A percentile compares a stretch with the other conserved stretches of the same genome.
phyloP scores from a whole-genome alignment of 805 yeast species.

The Myxozyma neglecta region DNA sequence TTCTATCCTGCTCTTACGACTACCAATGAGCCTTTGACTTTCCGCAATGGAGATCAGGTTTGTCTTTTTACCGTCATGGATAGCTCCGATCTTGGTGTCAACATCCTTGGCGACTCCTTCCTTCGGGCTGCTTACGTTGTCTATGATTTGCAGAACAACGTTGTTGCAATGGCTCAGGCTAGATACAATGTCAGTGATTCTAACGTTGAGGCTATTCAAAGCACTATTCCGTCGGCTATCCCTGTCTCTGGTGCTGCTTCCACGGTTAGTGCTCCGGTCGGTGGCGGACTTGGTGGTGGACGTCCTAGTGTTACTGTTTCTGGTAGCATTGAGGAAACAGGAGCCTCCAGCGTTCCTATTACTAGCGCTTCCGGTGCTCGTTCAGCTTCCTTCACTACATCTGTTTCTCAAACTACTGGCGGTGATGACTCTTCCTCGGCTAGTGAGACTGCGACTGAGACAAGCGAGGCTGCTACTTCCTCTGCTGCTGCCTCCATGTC shows the following conservation, averaged over 20 bases:
- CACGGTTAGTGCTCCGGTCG: neutral
- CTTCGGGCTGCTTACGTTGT: conserved; percentile 66
- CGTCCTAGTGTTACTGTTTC: neutral
- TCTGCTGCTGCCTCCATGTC: neutral
- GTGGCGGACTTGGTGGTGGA: neutral
- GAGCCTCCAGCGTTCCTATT: neutral
- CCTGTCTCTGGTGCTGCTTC: conserved; percentile 3
- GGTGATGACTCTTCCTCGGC: neutral
- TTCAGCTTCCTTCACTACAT: neutral
- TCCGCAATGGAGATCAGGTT: conserved; percentile 30
- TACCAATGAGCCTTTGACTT: conserved; percentile 24
- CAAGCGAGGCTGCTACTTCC: neutral
- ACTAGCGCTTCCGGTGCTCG: neutral
- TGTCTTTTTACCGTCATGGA: conserved; percentile 37
- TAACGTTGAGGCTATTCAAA: conserved; percentile 28
- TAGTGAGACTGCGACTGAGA: neutral
- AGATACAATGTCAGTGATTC: conserved; percentile 34
- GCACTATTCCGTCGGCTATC: conserved; percentile 1
- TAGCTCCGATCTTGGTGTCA: conserved; percentile 36
- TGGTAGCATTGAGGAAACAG: neutral
- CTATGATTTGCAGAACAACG: conserved; percentile 59
- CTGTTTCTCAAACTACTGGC: neutral
- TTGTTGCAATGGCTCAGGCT: conserved; percentile 58
- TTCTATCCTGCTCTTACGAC: conserved; percentile 20
- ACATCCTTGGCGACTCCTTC: conserved; percentile 64